Conservation (phyloP, 73 alveolate genomes). For the Paramecium sonneborni region DNA sequence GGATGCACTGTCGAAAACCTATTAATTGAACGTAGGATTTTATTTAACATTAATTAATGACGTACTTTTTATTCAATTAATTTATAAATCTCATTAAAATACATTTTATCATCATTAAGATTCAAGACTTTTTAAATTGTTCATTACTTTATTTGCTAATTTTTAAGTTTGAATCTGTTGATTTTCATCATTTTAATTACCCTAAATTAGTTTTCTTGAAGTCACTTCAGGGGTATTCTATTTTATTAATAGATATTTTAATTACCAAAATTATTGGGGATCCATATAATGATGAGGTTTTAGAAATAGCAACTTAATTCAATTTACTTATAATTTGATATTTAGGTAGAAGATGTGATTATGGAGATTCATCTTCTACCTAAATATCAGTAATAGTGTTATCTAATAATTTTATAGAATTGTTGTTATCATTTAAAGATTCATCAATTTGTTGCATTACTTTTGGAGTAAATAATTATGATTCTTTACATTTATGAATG, state of each 20-base stretch:
- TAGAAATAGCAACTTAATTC: not conserved
- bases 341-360: not conserved
- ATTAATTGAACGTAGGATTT: not conserved
- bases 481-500: not conserved
- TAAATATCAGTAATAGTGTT: not conserved
- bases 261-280: not conserved
- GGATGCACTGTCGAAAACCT: constrained; percentile 17
- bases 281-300: not conserved
- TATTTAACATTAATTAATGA: constrained; percentile 25
- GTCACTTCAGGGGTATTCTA: too few species aligned
- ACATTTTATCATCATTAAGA: too few species aligned
- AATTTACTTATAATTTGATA: not conserved
- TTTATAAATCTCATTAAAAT: too few species aligned
- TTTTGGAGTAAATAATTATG: not conserved
- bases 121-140: not conserved
- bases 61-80: not conserved
- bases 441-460: not conserved
- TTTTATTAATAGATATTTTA: too few species aligned
- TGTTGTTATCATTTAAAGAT: not conserved
- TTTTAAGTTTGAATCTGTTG: not conserved
- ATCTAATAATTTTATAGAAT: not conserved
- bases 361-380: not conserved
- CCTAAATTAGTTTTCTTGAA: too few species aligned
- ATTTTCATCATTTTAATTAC: too few species aligned
- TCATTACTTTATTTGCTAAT: not conserved